These are phyloP conservation scores for Taiwanofungus camphoratus DNA, from an alignment of 1,284 basidiomycete species.

Conservation along the genomic window DNA sequence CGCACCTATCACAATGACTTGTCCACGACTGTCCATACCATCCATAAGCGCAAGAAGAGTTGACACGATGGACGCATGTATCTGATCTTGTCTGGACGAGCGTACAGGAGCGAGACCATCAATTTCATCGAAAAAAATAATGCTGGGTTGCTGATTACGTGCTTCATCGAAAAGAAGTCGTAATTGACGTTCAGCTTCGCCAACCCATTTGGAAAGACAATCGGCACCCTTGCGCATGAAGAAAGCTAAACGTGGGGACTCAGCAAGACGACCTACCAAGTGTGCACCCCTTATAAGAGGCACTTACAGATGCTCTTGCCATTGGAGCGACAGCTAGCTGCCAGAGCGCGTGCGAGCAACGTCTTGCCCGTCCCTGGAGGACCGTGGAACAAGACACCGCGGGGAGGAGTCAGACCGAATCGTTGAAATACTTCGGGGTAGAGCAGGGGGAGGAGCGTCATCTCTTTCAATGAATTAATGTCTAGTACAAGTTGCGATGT, in stretches of 20 bases:
- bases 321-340: slow-evolving; percentile 87
- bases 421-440: slow-evolving; percentile 98
- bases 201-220: slow-evolving; percentile 98
- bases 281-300: neutral
- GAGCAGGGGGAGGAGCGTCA: slow-evolving; percentile 93
- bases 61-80: slow-evolving; percentile 96
- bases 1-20: slow-evolving; percentile 97
- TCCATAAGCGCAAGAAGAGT: slow-evolving; percentile 98
- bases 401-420: slow-evolving; percentile 92
- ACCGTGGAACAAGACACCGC: slow-evolving; percentile 96
- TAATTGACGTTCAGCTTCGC: slow-evolving; percentile 96
- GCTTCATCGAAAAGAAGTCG: slow-evolving; percentile 97
- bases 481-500: no score
- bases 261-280: neutral
- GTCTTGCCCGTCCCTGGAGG: slow-evolving; percentile 96
- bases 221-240: slow-evolving; percentile 99
- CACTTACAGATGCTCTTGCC: slow-evolving; percentile 85
- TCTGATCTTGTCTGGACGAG: slow-evolving; percentile 98
- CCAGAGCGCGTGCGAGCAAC: slow-evolving; percentile 87
- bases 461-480: slow-evolving; percentile 97
- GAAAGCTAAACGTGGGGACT: slow-evolving; percentile 58
- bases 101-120: slow-evolving; percentile 97
- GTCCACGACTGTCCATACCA: slow-evolving; percentile 97
- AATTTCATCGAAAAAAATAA: slow-evolving; percentile 98
- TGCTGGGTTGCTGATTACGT: slow-evolving; percentile 86